Evolutionary conservation across 2,329 filamentous ascomycete genomes (phyloP), one percentile per base, ranked within the genome.

Genomic region (Dryadomyces quercus-mongolicae): DNA sequence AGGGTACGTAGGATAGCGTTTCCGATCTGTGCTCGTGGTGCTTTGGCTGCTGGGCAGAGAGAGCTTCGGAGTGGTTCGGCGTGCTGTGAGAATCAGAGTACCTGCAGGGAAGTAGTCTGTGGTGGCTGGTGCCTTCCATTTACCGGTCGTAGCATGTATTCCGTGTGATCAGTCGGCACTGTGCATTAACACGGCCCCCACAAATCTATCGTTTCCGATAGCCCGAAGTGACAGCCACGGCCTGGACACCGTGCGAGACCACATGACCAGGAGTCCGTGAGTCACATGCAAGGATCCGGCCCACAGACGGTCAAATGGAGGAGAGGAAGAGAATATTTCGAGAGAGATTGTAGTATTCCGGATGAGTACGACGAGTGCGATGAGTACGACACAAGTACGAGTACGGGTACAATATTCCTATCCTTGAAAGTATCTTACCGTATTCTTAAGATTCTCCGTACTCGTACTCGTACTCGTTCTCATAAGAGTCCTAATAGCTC

Each of bases 121-220:
- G 25, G 25, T 42, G 12, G 38, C 38, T 42, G 16, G 38, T n/a
- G 12, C 12, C 38, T n/a, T 13, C 38, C 38, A 42, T 42, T 42
- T 42, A n/a, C 12, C 38, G 12, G 15, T 10, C 12, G 38, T 31
- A 31, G 16, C 38, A 42, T 42, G 38, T 42, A 42, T 12, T 13
- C 38, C 38, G 38, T 42, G 38, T 12, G 16, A 13, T n/a, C n/a
- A 42, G 12, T 3, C 38, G 12, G 38, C 15, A 42, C 38, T 42
- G 38, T 42, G 38, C 9, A 5, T 42, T n/a, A 5, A 5, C 38
- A 42, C 38, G 38, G 12, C 38, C 38, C 16, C 38, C 12, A 42
- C 38, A 31, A 31, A 31, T 31, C 25, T 31, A 8, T 4, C 25
- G 25, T 49, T 55, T 58, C 57, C 57, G 57, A 58, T 58, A 53